phyloP scores from a whole-genome alignment of 208 protist genomes.

The Trypanosoma cruzi region DNA sequence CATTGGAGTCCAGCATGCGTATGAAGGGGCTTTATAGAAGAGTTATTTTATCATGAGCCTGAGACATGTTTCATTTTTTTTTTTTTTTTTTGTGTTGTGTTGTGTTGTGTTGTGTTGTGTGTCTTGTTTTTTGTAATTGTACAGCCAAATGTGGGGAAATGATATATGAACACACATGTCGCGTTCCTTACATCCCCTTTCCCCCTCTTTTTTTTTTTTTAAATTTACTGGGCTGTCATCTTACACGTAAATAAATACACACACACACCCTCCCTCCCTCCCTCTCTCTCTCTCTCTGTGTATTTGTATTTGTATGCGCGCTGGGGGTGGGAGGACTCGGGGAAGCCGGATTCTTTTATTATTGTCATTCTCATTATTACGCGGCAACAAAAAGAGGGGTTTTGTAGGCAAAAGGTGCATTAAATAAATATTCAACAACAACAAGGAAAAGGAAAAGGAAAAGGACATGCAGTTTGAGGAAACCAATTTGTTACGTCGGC shows the following conservation, averaged over 20 bases:
- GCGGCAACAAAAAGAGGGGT: not conserved
- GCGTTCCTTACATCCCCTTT: too few species aligned
- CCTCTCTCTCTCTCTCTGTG: not conserved
- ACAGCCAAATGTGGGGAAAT: too few species aligned
- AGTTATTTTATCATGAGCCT: slow-evolving; percentile 21
- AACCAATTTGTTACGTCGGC: not conserved
- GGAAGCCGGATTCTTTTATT: too few species aligned
- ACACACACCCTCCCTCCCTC: not conserved
- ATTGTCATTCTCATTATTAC: not conserved
- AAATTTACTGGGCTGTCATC: not conserved
- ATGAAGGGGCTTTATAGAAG: slow-evolving; percentile 44
- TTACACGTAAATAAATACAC: too few species aligned
- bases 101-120: too few species aligned
- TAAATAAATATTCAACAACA: not conserved
- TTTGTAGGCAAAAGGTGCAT: not conserved
- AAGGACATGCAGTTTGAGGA: not conserved
- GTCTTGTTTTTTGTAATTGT: too few species aligned
- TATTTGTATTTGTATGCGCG: not conserved
- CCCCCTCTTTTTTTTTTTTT: not conserved
- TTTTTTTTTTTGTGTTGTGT: too few species aligned
- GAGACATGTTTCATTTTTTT: not conserved
- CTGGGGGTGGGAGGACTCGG: too few species aligned
- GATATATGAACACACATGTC: too few species aligned
- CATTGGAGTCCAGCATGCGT: slow-evolving; percentile 64
- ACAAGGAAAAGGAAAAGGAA: not conserved